These are phyloP conservation scores for Tetradesmus lagerheimii DNA, from an alignment of 139 green algal species.

Conservation along the genomic window DNA sequence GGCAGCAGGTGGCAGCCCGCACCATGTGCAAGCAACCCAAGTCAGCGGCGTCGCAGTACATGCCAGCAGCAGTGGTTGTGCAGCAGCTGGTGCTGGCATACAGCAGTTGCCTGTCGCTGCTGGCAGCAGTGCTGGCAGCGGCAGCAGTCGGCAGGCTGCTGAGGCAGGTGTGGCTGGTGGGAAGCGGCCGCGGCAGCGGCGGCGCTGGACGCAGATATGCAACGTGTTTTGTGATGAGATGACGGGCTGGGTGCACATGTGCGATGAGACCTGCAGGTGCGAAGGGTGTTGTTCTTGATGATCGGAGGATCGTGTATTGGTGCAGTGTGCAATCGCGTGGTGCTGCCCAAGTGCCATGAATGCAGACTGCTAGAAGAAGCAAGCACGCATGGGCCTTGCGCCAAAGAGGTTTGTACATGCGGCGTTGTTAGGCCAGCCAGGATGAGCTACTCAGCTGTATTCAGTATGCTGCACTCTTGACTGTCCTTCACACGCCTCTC, in stretches of 20 bases:
- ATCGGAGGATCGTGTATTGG: too few relatives aligned
- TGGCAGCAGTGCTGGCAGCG: too few relatives aligned
- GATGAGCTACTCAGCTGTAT: too few relatives aligned
- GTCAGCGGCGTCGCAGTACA: neutral
- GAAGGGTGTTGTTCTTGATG: too few relatives aligned
- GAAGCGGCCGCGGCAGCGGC: neutral
- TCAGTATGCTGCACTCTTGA: too few relatives aligned
- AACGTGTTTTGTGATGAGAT: conserved; percentile 39
- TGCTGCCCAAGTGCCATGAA: too few relatives aligned
- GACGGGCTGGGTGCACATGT: conserved; percentile 40
- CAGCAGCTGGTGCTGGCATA: neutral
- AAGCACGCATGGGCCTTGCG: too few relatives aligned
- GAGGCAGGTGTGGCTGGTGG: neutral
- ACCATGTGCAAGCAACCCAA: neutral
- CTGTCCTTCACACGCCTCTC: neutral
- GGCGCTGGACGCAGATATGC: conserved; percentile 21
- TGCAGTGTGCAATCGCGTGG: too few relatives aligned
- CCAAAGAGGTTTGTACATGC: too few relatives aligned
- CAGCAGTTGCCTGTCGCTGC: neutral
- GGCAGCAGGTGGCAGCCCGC: neutral
- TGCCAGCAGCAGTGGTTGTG: neutral
- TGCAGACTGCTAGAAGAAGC: too few relatives aligned
- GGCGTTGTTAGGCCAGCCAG: too few relatives aligned
- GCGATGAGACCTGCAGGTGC: conserved; percentile 39
- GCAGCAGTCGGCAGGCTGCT: neutral